Evolutionary conservation across 192 early-diverging fungal genomes (phyloP), one percentile per base, ranked within the genome.

Genomic region (Coemansia sp.): DNA sequence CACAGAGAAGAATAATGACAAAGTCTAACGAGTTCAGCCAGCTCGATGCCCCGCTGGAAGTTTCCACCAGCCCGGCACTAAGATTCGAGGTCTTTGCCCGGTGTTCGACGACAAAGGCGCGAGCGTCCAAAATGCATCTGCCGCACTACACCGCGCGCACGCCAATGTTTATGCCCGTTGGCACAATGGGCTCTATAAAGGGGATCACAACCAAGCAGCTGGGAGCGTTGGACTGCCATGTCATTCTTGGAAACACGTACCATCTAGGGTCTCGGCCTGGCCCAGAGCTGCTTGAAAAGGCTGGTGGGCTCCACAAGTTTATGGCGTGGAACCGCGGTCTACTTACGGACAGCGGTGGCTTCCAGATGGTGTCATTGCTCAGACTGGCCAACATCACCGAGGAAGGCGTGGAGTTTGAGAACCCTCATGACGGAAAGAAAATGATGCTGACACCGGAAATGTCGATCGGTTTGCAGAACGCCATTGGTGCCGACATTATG

Each of bases 141-240:
- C 93, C 93, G 49, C 93, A 95, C 84, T 90, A 88, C 60, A 89
- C 88, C 7, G 92, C 91, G 25, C 87, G 89, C 61, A 89, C 90
- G 32, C 93, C 93, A 39, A 89, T 92, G 71, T 95, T 95, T 59
- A 95, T 95, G 93, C 93, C 93, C 3, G 93, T 95, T 38, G 93
- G 88, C 9, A 95, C 93, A 11, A 90, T 92, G 83, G 93, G 90
- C 16, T 87, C 91, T 11, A 85, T 95, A 66, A 95, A 95, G 68
- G 93, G 93, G 42, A 76, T 95, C 68, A 92, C 92, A 13, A 85
- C 88, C 22, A 72, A 88, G 43, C 93, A 95, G 70, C 71, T 95
- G 49, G 86, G 88, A 68, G 83, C 85, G 42, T 80, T 91, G 20
- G 86, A 88, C 68, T 93, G 92, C 78, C 91, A 92, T 63, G 89